Evolutionary conservation across 305 asterid species (phyloP).

Genomic region (Rubia balearica): DNA sequence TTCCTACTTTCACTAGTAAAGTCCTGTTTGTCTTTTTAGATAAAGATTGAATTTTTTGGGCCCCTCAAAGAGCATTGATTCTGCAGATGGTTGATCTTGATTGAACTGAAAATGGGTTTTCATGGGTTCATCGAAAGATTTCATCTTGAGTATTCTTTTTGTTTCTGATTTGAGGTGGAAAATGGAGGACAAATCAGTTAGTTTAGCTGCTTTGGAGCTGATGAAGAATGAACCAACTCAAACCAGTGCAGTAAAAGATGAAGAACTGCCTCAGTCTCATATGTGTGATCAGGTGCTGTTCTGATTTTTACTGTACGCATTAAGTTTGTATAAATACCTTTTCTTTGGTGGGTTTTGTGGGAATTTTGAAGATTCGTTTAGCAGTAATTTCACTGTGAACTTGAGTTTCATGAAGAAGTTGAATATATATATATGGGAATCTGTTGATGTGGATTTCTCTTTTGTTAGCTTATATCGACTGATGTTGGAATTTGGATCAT

Average conservation of each 20-base stretch:
- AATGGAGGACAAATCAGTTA: conserved; percentile 20
- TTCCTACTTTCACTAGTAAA: background rate
- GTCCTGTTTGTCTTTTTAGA: background rate
- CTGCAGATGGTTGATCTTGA: conserved; percentile 1
- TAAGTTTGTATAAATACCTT: background rate
- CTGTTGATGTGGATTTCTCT: background rate
- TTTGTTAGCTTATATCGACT: background rate
- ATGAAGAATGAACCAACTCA: conserved; percentile 15
- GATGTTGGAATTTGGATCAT: background rate
- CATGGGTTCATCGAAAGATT: conserved; percentile 4
- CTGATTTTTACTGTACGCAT: background rate
- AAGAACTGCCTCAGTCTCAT: conserved; percentile 11
- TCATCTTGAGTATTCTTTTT: conserved; percentile 5
- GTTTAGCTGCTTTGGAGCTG: conserved; percentile 7
- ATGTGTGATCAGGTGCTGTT: background rate
- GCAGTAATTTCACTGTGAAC: too few relatives aligned
- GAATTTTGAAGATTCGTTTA: background rate
- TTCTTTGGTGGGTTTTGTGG: background rate
- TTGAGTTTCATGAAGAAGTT: background rate
- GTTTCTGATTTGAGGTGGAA: background rate
- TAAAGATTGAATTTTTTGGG: conserved; percentile 2
- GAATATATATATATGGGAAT: background rate
- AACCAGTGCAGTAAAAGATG: conserved; percentile 11
- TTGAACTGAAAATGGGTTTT: conserved; percentile 5
- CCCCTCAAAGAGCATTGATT: conserved; percentile 6